phyloP scores from a whole-genome alignment of 2,329 filamentous ascomycete species.

The Phialocephala sp. region DNA sequence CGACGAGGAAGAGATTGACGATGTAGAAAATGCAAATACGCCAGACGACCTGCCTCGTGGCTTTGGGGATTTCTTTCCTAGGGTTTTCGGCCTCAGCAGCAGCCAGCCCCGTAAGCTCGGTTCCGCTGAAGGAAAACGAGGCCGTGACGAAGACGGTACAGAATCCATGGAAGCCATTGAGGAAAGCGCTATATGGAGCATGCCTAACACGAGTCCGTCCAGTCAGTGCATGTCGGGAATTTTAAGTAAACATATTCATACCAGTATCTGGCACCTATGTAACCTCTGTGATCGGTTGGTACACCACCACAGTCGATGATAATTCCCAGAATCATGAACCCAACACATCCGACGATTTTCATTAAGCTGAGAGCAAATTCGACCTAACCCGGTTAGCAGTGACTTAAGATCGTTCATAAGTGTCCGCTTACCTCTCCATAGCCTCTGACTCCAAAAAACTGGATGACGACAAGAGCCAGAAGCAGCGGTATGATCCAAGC shows the following conservation, averaged over 20 bases:
- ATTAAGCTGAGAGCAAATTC: constrained; percentile 62
- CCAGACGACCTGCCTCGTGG: constrained; percentile 93
- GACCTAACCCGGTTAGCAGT: constrained; percentile 37
- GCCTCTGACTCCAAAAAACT: constrained; percentile 57
- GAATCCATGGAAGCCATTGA: constrained; percentile 80
- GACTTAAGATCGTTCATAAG: neutral
- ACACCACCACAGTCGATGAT: constrained; percentile 18
- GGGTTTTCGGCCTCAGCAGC: constrained; percentile 79
- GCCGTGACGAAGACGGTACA: constrained; percentile 78
- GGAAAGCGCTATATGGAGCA: constrained; percentile 59
- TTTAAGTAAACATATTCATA: constrained; percentile 41
- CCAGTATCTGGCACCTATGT: constrained; percentile 54
- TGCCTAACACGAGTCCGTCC: constrained; percentile 3
- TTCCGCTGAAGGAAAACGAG: constrained; percentile 77
- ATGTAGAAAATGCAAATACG: constrained; percentile 89
- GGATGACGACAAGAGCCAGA: constrained; percentile 74
- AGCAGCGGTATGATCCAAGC: constrained; percentile 85
- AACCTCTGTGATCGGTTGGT: constrained; percentile 45
- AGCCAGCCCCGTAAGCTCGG: constrained; percentile 75
- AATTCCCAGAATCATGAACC: constrained; percentile 37
- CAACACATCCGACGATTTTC: constrained; percentile 62
- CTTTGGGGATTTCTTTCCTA: constrained; percentile 78
- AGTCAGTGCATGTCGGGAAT: neutral
- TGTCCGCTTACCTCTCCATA: constrained; percentile 13
- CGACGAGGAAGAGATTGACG: constrained; percentile 73